Conservation (phyloP, 768 basidiomycete species). For the Mycena maculata region DNA sequence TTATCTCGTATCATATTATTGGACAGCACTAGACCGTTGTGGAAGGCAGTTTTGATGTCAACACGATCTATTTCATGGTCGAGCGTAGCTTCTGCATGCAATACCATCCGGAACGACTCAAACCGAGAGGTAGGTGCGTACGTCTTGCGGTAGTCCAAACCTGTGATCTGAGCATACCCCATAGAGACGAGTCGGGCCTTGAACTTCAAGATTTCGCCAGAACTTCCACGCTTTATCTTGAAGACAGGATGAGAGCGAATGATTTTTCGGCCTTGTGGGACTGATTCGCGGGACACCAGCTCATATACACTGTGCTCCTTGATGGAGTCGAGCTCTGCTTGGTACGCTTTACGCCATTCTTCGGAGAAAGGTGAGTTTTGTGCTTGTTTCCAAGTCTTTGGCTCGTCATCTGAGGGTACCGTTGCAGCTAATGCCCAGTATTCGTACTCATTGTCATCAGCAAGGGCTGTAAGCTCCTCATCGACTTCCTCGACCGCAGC, state of each 20-base stretch:
- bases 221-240: not conserved
- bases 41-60: constrained; percentile 2
- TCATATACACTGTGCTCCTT: not conserved
- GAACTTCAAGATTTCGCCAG: not conserved
- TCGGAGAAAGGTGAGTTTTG: no score
- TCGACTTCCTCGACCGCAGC: no score
- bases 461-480: no score
- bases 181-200: constrained; percentile 1
- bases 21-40: no score
- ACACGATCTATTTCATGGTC: constrained; percentile 3
- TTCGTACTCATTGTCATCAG: no score
- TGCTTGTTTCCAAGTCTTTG: constrained; percentile 9
- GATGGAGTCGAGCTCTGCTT: constrained; percentile 3
- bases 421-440: no score
- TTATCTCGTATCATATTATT: no score
- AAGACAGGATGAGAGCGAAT: constrained; percentile 3
- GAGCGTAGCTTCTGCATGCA: constrained; percentile 4
- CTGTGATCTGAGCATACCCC: constrained; percentile 1
- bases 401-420: no score
- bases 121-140: constrained; percentile 1
- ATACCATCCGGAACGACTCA: constrained; percentile 4
- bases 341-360: not conserved
- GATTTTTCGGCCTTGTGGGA: not conserved
- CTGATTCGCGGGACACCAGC: not conserved
- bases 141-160: not conserved